These are phyloP conservation scores for Leucocoprinus sp. DNA, from an alignment of 768 basidiomycete species.

Conservation along the genomic window DNA sequence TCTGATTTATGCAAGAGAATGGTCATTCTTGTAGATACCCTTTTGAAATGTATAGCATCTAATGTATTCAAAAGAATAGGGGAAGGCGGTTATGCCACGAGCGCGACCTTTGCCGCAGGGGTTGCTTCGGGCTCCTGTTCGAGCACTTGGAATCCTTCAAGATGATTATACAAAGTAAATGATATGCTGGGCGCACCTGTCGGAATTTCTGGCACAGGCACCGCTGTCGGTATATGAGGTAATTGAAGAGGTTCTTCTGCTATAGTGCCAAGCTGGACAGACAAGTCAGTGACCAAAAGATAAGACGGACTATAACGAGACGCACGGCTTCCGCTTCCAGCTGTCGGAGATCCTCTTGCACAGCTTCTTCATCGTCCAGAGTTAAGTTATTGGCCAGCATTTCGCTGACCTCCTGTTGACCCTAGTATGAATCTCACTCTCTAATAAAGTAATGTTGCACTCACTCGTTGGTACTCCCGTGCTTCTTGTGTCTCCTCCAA, in stretches of 20 bases:
- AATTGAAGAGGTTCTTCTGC: slow-evolving; percentile 27
- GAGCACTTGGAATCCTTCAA: not conserved
- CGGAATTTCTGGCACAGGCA: slow-evolving; percentile 25
- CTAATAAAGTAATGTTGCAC: not conserved
- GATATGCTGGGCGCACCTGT: slow-evolving; percentile 23
- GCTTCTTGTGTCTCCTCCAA: slow-evolving; percentile 92
- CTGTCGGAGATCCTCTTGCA: slow-evolving; percentile 71
- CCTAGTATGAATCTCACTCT: not conserved
- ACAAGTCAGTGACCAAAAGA: slow-evolving; percentile 6
- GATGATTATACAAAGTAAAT: not conserved
- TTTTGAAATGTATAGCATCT: slow-evolving; percentile 1
- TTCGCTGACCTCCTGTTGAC: slow-evolving; percentile 78
- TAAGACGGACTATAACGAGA: slow-evolving; percentile 8
- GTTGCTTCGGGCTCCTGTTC: slow-evolving; percentile 13
- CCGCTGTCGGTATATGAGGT: slow-evolving; percentile 45
- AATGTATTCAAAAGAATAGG: not conserved
- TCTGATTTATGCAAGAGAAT: not conserved
- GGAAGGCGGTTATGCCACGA: slow-evolving; percentile 21
- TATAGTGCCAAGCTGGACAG: slow-evolving; percentile 23
- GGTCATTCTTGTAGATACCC: slow-evolving; percentile 2
- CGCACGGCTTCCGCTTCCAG: slow-evolving; percentile 61
- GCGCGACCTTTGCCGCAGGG: slow-evolving; percentile 20
- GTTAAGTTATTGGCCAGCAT: slow-evolving; percentile 77
- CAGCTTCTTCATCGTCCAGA: slow-evolving; percentile 88
- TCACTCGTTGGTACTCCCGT: slow-evolving; percentile 82